Conservation (phyloP, 2,329 filamentous ascomycete genomes). For the Seiridium cupressi region DNA sequence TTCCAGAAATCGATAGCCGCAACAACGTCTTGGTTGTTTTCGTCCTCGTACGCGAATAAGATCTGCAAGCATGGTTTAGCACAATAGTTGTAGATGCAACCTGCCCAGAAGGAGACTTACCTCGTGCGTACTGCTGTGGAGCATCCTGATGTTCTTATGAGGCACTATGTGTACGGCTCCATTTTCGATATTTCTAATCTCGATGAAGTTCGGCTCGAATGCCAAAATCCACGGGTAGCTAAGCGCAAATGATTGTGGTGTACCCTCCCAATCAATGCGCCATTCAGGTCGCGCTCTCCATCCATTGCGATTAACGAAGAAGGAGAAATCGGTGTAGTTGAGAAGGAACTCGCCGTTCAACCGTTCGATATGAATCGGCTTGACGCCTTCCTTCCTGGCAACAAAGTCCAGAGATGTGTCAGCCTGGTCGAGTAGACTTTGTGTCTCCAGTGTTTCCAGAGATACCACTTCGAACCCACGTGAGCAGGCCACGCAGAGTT, state of each 20-base stretch:
- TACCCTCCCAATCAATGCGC: slow-evolving; percentile 97
- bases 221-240: slow-evolving; percentile 96
- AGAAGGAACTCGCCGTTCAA: slow-evolving; percentile 96
- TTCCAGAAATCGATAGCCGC: slow-evolving; percentile 97
- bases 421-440: slow-evolving; percentile 93
- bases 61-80: slow-evolving; percentile 59
- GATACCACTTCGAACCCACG: slow-evolving; percentile 97
- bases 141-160: slow-evolving; percentile 94
- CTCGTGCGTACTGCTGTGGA: slow-evolving; percentile 96
- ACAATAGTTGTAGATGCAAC: too few relatives aligned
- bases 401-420: slow-evolving; percentile 98
- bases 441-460: slow-evolving; percentile 94
- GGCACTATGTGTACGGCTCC: slow-evolving; percentile 94
- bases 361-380: slow-evolving; percentile 94
- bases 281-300: slow-evolving; percentile 96
- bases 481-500: slow-evolving; percentile 92
- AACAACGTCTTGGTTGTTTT: slow-evolving; percentile 88
- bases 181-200: slow-evolving; percentile 92
- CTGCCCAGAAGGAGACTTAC: slow-evolving; percentile 48
- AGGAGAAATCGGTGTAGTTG: slow-evolving; percentile 98
- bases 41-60: slow-evolving; percentile 95
- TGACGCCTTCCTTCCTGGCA: slow-evolving; percentile 86
- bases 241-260: slow-evolving; percentile 86
- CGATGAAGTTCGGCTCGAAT: slow-evolving; percentile 96
- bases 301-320: slow-evolving; percentile 98